Evolutionary conservation across 2,329 filamentous ascomycete species (phyloP).

Genomic region (Aspergillus melleus): DNA sequence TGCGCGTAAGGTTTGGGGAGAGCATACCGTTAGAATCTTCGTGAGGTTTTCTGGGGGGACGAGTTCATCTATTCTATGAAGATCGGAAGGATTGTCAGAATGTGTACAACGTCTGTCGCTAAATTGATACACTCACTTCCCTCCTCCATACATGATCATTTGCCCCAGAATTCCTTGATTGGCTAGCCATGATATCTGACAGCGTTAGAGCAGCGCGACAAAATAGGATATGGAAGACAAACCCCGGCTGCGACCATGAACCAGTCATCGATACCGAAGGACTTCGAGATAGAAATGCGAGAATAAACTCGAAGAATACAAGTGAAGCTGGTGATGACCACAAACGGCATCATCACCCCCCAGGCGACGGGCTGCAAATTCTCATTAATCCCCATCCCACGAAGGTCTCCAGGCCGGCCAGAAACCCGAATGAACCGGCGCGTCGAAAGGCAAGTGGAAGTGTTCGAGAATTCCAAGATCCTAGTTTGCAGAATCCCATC

Average conservation of each 20-base stretch:
- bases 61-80: background rate
- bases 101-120: background rate
- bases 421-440: background rate
- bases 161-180: constrained; percentile 2
- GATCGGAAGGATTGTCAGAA: background rate
- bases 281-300: constrained; percentile 5
- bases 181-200: background rate
- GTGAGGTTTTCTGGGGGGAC: background rate
- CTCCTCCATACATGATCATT: constrained; percentile 4
- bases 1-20: background rate
- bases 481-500: background rate
- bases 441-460: background rate
- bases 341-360: constrained; percentile 4
- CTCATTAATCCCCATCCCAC: constrained; percentile 4
- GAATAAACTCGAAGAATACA: constrained; percentile 8
- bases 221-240: background rate
- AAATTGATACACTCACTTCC: background rate
- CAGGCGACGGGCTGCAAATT: constrained; percentile 9
- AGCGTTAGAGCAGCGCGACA: background rate
- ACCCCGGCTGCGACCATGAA: background rate
- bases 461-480: background rate
- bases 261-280: background rate
- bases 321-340: background rate
- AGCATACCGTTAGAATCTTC: background rate
- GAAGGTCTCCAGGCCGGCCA: background rate